Conservation (phyloP, 768 basidiomycete species). For the Mycena floridula region DNA sequence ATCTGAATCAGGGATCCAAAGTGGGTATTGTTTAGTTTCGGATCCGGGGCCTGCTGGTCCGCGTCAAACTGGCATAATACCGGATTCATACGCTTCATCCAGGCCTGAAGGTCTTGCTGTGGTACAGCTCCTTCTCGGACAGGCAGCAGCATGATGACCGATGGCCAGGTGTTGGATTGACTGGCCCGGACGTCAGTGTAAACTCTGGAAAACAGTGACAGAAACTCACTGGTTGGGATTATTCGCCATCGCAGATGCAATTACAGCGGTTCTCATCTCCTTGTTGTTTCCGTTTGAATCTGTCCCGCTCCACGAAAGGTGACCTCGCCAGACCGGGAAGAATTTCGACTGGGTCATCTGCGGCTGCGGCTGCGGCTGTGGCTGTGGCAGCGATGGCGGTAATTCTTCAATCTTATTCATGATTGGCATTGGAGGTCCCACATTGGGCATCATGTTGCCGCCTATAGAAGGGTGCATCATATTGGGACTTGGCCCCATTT, state of each 20-base stretch:
- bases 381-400: not conserved
- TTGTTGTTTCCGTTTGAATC: conserved; percentile 28
- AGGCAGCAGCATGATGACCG: conserved; percentile 30
- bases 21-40: conserved; percentile 33
- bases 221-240: not conserved
- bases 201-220: conserved; percentile 1
- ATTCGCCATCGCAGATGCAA: conserved; percentile 15
- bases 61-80: conserved; percentile 34
- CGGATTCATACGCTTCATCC: conserved; percentile 39
- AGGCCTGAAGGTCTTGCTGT: conserved; percentile 31
- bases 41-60: conserved; percentile 24
- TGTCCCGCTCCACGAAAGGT: conserved; percentile 37
- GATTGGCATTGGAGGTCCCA: not conserved
- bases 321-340: conserved; percentile 39
- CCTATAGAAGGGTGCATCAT: too few relatives aligned
- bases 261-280: conserved; percentile 37
- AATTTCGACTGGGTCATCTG: conserved; percentile 1
- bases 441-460: not conserved
- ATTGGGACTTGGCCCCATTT: too few relatives aligned
- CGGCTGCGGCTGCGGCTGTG: not conserved
- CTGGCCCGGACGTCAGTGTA: conserved; percentile 27
- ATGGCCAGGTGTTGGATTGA: conserved; percentile 49
- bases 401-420: not conserved
- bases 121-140: conserved; percentile 36
- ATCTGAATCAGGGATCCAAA: conserved; percentile 28